Evolutionary conservation across 345 rosid species (phyloP).

Genomic region (Gossypium ekmanianum): DNA sequence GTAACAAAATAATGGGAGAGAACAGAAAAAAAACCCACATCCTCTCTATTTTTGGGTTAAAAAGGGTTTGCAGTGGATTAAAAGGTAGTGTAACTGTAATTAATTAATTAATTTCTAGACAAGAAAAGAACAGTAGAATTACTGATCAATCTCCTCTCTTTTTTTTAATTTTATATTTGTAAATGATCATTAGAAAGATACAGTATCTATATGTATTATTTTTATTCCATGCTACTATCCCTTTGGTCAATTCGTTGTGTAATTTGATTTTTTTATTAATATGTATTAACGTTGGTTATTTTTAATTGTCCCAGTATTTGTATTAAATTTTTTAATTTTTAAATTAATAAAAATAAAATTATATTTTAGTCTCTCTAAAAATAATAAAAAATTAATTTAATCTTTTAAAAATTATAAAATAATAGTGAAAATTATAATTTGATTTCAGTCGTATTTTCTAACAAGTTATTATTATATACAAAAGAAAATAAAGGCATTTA

Average conservation of each 20-base stretch:
- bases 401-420: no score
- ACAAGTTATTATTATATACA: no score
- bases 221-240: conserved; percentile 11
- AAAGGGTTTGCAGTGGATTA: conserved; percentile 48
- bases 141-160: conserved; percentile 24
- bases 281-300: no score
- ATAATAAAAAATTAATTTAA: no score
- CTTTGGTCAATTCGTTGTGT: background rate
- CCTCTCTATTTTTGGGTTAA: conserved; percentile 52
- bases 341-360: no score
- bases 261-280: background rate
- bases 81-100: conserved; percentile 28
- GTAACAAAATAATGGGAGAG: background rate
- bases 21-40: conserved; percentile 25
- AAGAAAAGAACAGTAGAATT: conserved; percentile 23
- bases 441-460: no score
- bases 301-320: background rate
- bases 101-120: conserved; percentile 47
- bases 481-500: background rate
- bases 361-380: no score
- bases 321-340: no score
- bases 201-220: background rate
- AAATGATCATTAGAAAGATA: conserved; percentile 26
- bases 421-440: no score
- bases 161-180: conserved; percentile 27